Conservation (phyloP, 805 yeast species). For the Nakazawaea peltata region DNA sequence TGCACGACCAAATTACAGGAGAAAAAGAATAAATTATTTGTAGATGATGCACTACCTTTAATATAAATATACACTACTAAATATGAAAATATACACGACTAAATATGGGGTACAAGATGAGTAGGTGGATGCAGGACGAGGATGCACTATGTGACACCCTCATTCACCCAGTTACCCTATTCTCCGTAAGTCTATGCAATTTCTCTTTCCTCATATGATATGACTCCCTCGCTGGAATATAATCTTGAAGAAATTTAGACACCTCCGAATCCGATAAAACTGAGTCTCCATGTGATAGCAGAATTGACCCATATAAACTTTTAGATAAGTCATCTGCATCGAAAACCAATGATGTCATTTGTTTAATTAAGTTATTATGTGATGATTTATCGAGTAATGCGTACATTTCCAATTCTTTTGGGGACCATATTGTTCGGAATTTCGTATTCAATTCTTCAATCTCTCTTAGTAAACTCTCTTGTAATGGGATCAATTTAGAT, state of each 20-base stretch:
- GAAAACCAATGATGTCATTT: conserved; percentile 13
- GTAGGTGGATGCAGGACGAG: no score
- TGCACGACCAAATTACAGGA: no score
- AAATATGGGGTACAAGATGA: no score
- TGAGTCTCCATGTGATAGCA: conserved; percentile 16
- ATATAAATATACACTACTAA: no score
- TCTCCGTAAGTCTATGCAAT: conserved; percentile 37
- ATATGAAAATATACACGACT: no score
- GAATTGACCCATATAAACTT: conserved; percentile 23
- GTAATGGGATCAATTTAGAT: neutral
- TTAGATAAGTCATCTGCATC: conserved; percentile 26
- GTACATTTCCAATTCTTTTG: conserved; percentile 17
- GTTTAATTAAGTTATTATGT: conserved; percentile 11
- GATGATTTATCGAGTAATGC: conserved; percentile 20
- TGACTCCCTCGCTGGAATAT: conserved; percentile 29
- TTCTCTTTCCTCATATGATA: conserved; percentile 40
- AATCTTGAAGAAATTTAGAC: conserved; percentile 30
- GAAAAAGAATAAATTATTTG: no score
- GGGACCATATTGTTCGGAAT: conserved; percentile 4
- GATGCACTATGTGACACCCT: conserved; percentile 1
- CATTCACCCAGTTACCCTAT: conserved; percentile 26
- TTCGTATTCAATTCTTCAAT: neutral
- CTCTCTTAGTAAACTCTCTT: neutral
- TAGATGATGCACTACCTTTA: no score
- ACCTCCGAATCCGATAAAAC: conserved; percentile 18